Conservation (phyloP, 2,329 filamentous ascomycete genomes). For the Allantophomopsis cytisporea region DNA sequence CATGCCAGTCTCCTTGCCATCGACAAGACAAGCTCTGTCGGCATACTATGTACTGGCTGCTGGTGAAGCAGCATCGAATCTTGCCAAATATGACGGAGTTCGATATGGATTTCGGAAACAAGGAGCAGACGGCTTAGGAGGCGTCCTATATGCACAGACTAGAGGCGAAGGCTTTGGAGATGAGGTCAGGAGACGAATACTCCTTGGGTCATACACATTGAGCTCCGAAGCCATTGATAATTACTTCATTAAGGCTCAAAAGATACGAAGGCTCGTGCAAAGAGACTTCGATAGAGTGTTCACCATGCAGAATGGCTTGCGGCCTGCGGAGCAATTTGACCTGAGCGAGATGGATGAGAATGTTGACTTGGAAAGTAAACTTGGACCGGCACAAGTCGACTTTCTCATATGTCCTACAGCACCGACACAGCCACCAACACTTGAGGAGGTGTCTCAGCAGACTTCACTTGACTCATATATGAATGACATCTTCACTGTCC, state of each 20-base stretch:
- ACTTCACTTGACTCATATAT: constrained; percentile 63
- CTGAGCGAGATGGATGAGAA: constrained; percentile 46
- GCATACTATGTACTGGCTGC: constrained; percentile 94
- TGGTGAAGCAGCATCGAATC: constrained; percentile 88
- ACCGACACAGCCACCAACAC: constrained; percentile 56
- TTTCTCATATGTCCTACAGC: constrained; percentile 81
- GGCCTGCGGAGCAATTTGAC: constrained; percentile 36
- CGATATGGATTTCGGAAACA: constrained; percentile 51
- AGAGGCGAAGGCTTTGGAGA: constrained; percentile 64
- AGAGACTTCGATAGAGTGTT: constrained; percentile 79
- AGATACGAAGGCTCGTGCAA: constrained; percentile 71
- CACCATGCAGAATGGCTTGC: constrained; percentile 52
- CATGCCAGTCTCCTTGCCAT: constrained; percentile 66
- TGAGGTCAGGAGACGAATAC: constrained; percentile 76
- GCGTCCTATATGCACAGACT: constrained; percentile 63
- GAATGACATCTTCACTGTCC: constrained; percentile 93
- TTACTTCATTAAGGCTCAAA: constrained; percentile 91
- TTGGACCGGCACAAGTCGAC: constrained; percentile 56
- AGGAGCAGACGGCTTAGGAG: constrained; percentile 37
- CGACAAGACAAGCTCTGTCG: constrained; percentile 73
- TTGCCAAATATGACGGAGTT: constrained; percentile 95
- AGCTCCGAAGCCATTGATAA: constrained; percentile 89
- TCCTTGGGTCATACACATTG: constrained; percentile 81
- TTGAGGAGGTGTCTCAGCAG: constrained; percentile 42
- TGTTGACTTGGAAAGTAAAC: constrained; percentile 34